Conservation (phyloP, 805 yeast species). For the Saccharomycopsis selenospora region DNA sequence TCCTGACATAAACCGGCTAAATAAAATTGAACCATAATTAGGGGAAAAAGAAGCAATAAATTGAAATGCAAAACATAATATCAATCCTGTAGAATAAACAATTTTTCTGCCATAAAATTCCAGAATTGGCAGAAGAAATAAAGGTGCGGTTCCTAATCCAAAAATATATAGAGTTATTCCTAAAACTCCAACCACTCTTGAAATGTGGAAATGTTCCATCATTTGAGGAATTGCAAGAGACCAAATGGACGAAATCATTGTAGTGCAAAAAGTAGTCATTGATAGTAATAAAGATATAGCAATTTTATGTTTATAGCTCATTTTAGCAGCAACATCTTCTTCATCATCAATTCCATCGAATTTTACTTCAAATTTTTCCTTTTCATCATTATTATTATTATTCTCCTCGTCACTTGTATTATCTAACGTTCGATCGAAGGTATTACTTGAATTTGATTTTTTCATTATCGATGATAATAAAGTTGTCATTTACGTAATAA, state of each 20-base stretch:
- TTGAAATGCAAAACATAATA: slow-evolving; percentile 18
- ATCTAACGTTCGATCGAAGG: too few relatives aligned
- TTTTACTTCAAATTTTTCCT: slow-evolving; percentile 26
- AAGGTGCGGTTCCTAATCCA: slow-evolving; percentile 65
- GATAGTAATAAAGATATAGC: slow-evolving; percentile 47
- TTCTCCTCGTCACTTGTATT: too few relatives aligned
- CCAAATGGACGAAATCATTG: slow-evolving; percentile 65
- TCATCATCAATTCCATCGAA: slow-evolving; percentile 26
- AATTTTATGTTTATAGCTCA: slow-evolving; percentile 50
- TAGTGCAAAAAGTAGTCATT: slow-evolving; percentile 49
- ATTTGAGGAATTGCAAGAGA: slow-evolving; percentile 49
- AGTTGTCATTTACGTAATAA: too few relatives aligned
- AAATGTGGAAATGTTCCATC: slow-evolving; percentile 35
- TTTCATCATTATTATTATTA: slow-evolving; percentile 2
- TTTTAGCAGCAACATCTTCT: slow-evolving; percentile 28
- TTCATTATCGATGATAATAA: too few relatives aligned
- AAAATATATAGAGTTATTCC: slow-evolving; percentile 52
- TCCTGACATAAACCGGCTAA: slow-evolving; percentile 16
- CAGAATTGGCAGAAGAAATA: slow-evolving; percentile 59
- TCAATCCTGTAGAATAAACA: slow-evolving; percentile 32
- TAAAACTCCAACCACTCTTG: slow-evolving; percentile 41
- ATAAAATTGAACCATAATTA: slow-evolving; percentile 16
- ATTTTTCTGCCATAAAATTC: slow-evolving; percentile 58
- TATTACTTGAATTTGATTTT: too few relatives aligned
- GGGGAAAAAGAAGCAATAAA: slow-evolving; percentile 14